Evolutionary conservation across 768 basidiomycete species (phyloP), one percentile per base, ranked within the genome.

Genomic region (Phanerodontia chrysosporium): DNA sequence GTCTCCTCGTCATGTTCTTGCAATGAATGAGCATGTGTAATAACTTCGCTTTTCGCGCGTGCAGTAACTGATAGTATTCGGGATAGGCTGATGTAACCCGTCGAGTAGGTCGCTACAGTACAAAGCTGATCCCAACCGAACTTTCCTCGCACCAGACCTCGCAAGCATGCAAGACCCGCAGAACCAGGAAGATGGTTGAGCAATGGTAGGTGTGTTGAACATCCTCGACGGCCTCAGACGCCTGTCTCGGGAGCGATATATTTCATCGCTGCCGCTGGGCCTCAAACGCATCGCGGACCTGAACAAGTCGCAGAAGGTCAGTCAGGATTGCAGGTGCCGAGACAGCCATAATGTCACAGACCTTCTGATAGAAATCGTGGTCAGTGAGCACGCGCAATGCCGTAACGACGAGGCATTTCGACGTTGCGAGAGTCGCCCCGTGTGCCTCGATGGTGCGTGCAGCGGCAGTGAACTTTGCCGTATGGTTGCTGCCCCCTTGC

Each of bases 401-500:
- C 2, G 81, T 83, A 58, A 80, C 72, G 2, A 89, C 87, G 35
- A 91, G 70, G 22, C 79, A 84, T 64, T 86, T 87, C 30, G 82
- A 76, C 28, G 83, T 73, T 8, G 70, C 66, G 69, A 92, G 78
- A 29, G 82, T 82, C 22, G 77, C 76, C 46, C 76, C 75, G 65
- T 91, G 90, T 14, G 90, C 90, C 60, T 83, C 81, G 42, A 73
- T 66, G 45, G 80, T 83, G 28, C 76, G 75, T 27, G 88, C 85
- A 25, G 90, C 78, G 54, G 74, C 71, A 22, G 86, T 74, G 69
- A 91, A 92, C 3, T 76, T 81, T 10, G 83, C 76, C 1, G 90
- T 90, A 65, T 92, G 90, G 65, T 92, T 92, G n/a, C 84, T 85
- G 44, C 88, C 89, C 52, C 80, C 74, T 7, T 82, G 81, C 61